Evolutionary conservation across 2,329 filamentous ascomycete species (phyloP).

Genomic region (Chaetomiaceae sp.): DNA sequence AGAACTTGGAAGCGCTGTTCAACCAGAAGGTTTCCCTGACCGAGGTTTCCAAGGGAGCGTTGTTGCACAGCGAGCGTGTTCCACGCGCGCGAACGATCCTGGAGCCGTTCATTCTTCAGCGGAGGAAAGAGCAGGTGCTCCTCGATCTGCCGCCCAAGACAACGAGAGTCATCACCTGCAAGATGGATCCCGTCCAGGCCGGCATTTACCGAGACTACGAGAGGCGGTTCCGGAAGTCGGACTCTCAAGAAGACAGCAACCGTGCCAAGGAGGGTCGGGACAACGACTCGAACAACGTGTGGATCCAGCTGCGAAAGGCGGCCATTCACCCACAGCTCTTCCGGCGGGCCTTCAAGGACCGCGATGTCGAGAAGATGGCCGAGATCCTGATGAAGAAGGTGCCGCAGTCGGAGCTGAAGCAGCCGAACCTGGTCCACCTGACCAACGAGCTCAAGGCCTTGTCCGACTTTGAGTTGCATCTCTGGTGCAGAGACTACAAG

Average conservation of each 20-base stretch:
- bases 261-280: conserved; percentile 48
- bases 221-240: conserved; percentile 58
- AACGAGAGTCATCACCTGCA: conserved; percentile 73
- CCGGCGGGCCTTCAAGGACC: conserved; percentile 72
- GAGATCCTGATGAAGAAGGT: conserved; percentile 70
- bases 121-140: conserved; percentile 92
- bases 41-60: conserved; percentile 72
- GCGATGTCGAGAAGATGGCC: conserved; percentile 71
- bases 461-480: conserved; percentile 62
- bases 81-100: conserved; percentile 84
- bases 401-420: conserved; percentile 49
- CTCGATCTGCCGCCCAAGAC: conserved; percentile 75
- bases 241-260: conserved; percentile 56
- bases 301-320: conserved; percentile 89
- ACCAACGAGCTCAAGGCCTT: conserved; percentile 52
- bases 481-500: conserved; percentile 59
- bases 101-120: conserved; percentile 88
- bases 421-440: conserved; percentile 49
- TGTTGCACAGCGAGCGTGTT: conserved; percentile 84
- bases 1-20: conserved; percentile 82
- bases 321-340: conserved; percentile 90
- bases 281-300: conserved; percentile 62
- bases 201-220: conserved; percentile 66
- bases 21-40: conserved; percentile 84
- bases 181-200: conserved; percentile 68